phyloP scores from a whole-genome alignment of 495 filamentous ascomycete species.

The Penicillium canescens region DNA sequence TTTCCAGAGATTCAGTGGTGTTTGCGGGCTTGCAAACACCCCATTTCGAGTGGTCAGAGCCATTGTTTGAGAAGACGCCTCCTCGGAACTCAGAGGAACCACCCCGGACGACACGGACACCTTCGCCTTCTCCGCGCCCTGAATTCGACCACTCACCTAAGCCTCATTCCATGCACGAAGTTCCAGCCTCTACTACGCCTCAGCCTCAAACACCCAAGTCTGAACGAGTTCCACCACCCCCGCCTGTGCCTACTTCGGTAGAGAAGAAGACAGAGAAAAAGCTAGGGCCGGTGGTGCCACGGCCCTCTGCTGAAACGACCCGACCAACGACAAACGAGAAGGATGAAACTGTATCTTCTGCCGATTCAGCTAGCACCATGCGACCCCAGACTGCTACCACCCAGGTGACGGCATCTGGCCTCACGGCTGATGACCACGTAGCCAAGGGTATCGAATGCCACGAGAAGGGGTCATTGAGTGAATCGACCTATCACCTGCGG shows the following conservation, averaged over 20 bases:
- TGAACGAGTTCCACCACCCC: slow-evolving; percentile 17
- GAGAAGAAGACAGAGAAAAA: too few relatives aligned
- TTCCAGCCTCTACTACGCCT: slow-evolving; percentile 19
- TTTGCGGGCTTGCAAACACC: slow-evolving; percentile 62
- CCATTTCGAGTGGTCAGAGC: slow-evolving; percentile 62
- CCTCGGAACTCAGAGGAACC: slow-evolving; percentile 36
- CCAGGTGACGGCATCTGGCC: slow-evolving; percentile 44
- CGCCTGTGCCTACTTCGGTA: slow-evolving; percentile 1
- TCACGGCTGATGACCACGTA: slow-evolving; percentile 84
- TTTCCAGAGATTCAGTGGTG: slow-evolving; percentile 69
- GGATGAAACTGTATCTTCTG: slow-evolving; percentile 57
- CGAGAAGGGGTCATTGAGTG: slow-evolving; percentile 78
- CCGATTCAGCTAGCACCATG: slow-evolving; percentile 66
- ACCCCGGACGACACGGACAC: slow-evolving; percentile 36
- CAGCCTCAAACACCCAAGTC: slow-evolving; percentile 17
- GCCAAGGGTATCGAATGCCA: slow-evolving; percentile 85
- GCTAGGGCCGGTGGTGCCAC: slow-evolving; percentile 40
- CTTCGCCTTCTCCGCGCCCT: slow-evolving; percentile 32
- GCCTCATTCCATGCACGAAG: slow-evolving; percentile 38
- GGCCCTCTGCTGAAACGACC: slow-evolving; percentile 47
- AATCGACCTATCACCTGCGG: slow-evolving; percentile 94
- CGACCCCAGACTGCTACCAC: slow-evolving; percentile 54
- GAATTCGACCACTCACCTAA: slow-evolving; percentile 31
- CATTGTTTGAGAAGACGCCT: slow-evolving; percentile 52
- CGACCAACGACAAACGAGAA: slow-evolving; percentile 38